phyloP scores from a whole-genome alignment of 1,139 yeast species.

The Eremothecium gossypii region DNA sequence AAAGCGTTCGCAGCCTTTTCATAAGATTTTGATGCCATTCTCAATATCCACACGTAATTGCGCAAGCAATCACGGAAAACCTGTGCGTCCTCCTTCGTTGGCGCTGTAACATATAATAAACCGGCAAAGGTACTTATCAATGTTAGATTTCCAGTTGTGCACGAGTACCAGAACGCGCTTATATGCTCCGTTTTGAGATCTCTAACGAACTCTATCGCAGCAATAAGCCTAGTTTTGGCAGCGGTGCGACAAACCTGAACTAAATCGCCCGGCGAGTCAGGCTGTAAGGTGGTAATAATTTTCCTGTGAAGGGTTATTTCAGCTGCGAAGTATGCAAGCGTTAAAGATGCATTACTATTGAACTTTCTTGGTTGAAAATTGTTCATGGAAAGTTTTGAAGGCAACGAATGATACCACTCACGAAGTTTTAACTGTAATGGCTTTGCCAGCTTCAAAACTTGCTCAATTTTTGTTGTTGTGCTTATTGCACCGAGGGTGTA shows the following conservation, averaged over 20 bases:
- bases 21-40: conserved; percentile 64
- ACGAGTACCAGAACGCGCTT: conserved; percentile 82
- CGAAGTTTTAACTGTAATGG: conserved; percentile 74
- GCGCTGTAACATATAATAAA: conserved; percentile 55
- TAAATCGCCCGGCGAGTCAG: conserved; percentile 50
- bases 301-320: conserved; percentile 78
- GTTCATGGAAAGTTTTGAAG: conserved; percentile 58
- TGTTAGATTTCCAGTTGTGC: conserved; percentile 68
- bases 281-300: conserved; percentile 51
- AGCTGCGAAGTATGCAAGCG: conserved; percentile 77
- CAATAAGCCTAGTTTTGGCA: conserved; percentile 68
- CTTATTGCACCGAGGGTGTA: conserved; percentile 61
- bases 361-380: conserved; percentile 51
- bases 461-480: conserved; percentile 47
- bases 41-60: conserved; percentile 66
- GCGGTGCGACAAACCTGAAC: conserved; percentile 72
- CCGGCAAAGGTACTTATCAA: conserved; percentile 83
- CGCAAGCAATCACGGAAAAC: conserved; percentile 58
- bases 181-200: conserved; percentile 73
- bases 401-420: conserved; percentile 78
- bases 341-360: conserved; percentile 66
- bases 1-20: conserved; percentile 67
- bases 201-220: conserved; percentile 72
- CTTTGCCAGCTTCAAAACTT: conserved; percentile 65
- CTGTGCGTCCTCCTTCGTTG: conserved; percentile 50